A percentile compares a stretch with the other conserved stretches of the same genome.
Conservation (phyloP, 306 rosid species). For the Vigna unguiculata region DNA sequence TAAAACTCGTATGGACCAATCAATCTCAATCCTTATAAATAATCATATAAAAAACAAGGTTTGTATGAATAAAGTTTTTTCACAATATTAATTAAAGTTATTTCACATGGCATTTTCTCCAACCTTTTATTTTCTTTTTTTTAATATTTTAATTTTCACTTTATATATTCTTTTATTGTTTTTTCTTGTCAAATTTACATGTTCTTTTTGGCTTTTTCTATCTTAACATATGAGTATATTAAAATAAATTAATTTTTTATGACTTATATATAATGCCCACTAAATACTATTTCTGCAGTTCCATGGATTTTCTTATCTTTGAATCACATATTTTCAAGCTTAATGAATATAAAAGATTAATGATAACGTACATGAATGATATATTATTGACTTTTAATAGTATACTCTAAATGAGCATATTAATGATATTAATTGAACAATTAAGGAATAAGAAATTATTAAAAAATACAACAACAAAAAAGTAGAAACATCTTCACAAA, state of each 20-base stretch:
- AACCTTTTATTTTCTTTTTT: not conserved
- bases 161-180: not conserved
- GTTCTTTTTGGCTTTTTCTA: not conserved
- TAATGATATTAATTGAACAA: not conserved
- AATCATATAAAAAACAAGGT: not conserved
- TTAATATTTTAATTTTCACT: not conserved
- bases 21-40: not conserved
- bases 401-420: not conserved
- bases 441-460: not conserved
- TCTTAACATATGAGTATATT: not conserved
- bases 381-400: not conserved
- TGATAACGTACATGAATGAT: not conserved
- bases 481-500: not conserved
- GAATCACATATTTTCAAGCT: not conserved
- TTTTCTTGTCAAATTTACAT: not conserved
- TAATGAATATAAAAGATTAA: not conserved
- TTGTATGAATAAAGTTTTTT: not conserved
- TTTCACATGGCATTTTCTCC: not conserved
- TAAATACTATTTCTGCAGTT: not conserved
- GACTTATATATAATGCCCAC: not conserved
- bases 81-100: not conserved
- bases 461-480: not conserved
- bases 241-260: not conserved
- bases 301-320: not conserved
- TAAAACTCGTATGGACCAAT: not conserved